Base-by-base conservation (phyloP, 352 stramenopile genomes). In the Phytopythium delawarense region DNA sequence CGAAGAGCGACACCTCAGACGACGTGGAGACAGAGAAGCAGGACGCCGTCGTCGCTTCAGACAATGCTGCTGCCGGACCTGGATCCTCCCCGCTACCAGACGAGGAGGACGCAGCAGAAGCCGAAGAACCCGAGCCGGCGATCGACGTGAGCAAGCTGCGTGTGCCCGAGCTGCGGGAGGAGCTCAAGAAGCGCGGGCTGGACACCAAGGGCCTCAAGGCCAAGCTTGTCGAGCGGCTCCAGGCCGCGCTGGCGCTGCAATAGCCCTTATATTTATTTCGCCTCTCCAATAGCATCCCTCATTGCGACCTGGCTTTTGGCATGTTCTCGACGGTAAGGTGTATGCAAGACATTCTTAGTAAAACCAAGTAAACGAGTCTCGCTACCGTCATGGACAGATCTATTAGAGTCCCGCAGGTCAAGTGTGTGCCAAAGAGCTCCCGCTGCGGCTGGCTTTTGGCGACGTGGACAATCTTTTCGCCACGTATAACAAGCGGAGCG, bases 121-220 rank as follows among this genome's bases (percentile, higher is more conserved):
- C 23, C 34, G 48, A 37, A 23, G 32, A 59, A 18, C 35, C 65
- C 46, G 39, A 62, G 46, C 58, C 62, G 18, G 66, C 60, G 9
- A 62, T 69, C 1, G 46, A 77, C 61, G 59, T 87, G 16, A 66
- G 64, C 42, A 87, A 85, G 62, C 63, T 92, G 62, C 76, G 76
- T 13, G 84, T 93, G 37, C 67, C 75, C 1, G 81, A 91, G 51
- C 67, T 93, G 32, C 71, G 77, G 21, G 69, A 83, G 16, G 64
- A 88, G 63, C 72, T 93, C 16, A 89, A 91, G 65, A 79, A 79
- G 69, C 74, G 84, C 57, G 79, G 81, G 11, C 72, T 93, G 5
- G 81, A 91, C 62, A 79, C 70, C 4, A 91, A 90, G 61, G 84
- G 84, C 1, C 72, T 91, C 30, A 93, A 93, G 66, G 70, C 71